phyloP scores from a whole-genome alignment of 2,329 filamentous ascomycete species.

The Teratosphaeria viscida region DNA sequence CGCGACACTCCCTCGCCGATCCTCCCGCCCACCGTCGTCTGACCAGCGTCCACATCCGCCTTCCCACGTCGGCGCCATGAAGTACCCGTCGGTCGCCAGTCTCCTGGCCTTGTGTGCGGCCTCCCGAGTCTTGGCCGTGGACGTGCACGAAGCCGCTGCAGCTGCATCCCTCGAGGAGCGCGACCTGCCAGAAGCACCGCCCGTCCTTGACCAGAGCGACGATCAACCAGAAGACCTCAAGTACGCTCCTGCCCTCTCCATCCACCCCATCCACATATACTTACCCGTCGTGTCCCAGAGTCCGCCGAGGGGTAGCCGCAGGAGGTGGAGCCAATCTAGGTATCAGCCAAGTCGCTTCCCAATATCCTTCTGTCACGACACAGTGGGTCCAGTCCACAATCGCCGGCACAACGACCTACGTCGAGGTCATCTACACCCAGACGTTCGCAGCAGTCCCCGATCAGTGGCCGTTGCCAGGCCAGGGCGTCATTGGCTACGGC shows the following conservation, averaged over 20 bases:
- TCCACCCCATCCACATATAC: neutral
- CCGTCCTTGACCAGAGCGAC: neutral
- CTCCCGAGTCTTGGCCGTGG: neutral
- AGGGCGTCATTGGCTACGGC: conserved; percentile 21
- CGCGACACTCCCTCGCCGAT: neutral
- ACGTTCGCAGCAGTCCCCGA: conserved; percentile 20
- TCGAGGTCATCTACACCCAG: conserved; percentile 21
- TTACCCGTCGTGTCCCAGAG: neutral
- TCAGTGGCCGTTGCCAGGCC: conserved; percentile 15
- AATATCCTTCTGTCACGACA: conserved; percentile 16
- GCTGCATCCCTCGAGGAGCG: neutral
- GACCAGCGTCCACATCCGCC: neutral
- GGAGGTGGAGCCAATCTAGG: neutral
- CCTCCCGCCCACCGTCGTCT: neutral
- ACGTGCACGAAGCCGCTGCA: neutral
- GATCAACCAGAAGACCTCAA: neutral
- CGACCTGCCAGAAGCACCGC: neutral
- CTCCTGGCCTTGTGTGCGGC: neutral
- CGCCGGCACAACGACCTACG: conserved; percentile 11
- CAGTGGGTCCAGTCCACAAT: conserved; percentile 12
- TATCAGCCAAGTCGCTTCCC: neutral
- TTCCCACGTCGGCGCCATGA: neutral
- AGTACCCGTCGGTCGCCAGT: neutral
- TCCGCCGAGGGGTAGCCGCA: neutral
- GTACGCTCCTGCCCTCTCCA: neutral